phyloP scores from a whole-genome alignment of 2,329 filamentous ascomycete genomes.

The Penicillium glabrum region DNA sequence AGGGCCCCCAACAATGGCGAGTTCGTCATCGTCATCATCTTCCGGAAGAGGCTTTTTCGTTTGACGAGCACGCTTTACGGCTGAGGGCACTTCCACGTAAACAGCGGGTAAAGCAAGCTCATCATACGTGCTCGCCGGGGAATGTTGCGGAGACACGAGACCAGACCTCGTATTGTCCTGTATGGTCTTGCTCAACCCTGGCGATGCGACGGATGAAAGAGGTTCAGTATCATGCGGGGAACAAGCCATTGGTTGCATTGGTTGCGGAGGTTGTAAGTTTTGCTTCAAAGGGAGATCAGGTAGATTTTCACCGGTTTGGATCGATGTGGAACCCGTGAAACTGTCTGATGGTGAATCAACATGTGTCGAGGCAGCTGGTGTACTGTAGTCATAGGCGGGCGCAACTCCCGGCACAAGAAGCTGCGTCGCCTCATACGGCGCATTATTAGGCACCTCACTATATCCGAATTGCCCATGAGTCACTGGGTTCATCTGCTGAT shows the following conservation, averaged over 20 bases:
- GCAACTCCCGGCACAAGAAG: neutral
- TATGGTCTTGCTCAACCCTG: constrained; percentile 24
- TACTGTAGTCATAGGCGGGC: constrained; percentile 11
- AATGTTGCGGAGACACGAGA: constrained; percentile 15
- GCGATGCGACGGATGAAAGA: constrained; percentile 35
- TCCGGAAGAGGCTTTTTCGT: constrained; percentile 29
- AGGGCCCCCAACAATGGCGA: constrained; percentile 14
- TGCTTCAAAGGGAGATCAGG: constrained; percentile 7
- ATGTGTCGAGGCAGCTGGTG: constrained; percentile 2
- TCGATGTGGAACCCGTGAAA: neutral
- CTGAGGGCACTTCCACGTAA: constrained; percentile 19
- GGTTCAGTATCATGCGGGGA: constrained; percentile 44
- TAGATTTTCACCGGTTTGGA: neutral
- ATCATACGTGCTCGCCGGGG: constrained; percentile 24
- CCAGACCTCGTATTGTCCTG: constrained; percentile 17
- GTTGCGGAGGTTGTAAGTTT: constrained; percentile 23
- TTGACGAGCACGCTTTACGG: constrained; percentile 25
- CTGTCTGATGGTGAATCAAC: neutral
- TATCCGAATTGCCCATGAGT: neutral
- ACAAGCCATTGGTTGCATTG: constrained; percentile 25
- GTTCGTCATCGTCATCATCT: constrained; percentile 31
- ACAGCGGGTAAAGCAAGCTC: constrained; percentile 28
- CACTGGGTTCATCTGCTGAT: neutral
- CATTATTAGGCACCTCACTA: neutral
- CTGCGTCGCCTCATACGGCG: constrained; percentile 8